Base-by-base conservation (phyloP, 768 basidiomycete species). In the Amanita jacksonii region DNA sequence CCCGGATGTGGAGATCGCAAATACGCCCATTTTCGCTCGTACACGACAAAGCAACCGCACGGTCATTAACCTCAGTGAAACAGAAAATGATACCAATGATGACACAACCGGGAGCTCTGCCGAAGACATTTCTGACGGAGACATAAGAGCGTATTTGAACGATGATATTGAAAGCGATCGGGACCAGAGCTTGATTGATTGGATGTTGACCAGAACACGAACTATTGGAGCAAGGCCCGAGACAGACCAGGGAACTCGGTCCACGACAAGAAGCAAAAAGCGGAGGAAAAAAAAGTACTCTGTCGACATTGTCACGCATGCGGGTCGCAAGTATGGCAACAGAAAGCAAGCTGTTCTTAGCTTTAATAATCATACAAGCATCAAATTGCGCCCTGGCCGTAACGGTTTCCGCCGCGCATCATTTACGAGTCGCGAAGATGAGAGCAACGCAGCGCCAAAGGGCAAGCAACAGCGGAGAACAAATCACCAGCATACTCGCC, bases 121-220 rank as follows among this genome's bases (percentile, higher is more conserved):
- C 8, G 59, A 59, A 7, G 58, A 54, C 3, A 58, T 62, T 32
- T 57, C 52, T 38, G 56, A 58, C 23, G 49, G 53, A 33, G 52
- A 58, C 13, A 66, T 68, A 33, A 53, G 61, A 6, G 62, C 49
- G 9, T 66, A 66, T 47, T 50, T 69, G 22, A 55, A 60, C 12
- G 25, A 44, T 16, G 38, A 20, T 36, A 38, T 27, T 43, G 53
- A 49, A 7, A 55, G 57, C 16, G 57, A 54, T 19, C 12, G 62
- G 57, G 70, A 66, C 49, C 69, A 55, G 56, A 76, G 67, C 52
- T 56, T 82, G 41, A 81, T 86, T 37, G 79, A 85, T 51, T 77
- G 76, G 56, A 86, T 86, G 83, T 53, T 86, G 38, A 64, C 66
- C 10, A 66, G 72, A 37, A 69, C 70, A 2, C 59, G 62, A 16